phyloP scores from a whole-genome alignment of 164 flowering plant genomes.

The Buxus sempervirens region DNA sequence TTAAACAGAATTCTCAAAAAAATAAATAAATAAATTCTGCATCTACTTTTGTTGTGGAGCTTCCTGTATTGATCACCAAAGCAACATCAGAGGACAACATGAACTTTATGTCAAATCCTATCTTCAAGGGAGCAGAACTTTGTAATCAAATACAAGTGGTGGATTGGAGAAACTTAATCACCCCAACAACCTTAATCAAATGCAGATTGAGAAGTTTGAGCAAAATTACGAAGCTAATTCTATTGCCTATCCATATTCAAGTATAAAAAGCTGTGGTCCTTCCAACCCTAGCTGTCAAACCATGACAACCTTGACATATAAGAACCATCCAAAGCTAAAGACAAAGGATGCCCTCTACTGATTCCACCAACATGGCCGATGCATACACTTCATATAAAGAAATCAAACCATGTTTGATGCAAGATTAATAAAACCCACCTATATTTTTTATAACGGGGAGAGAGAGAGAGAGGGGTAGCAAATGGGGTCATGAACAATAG shows the following conservation, averaged over 20 bases:
- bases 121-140: background rate
- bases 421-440: too few relatives aligned
- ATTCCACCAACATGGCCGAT: constrained; percentile 16
- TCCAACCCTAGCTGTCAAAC: too few relatives aligned
- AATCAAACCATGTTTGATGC: background rate
- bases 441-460: too few relatives aligned
- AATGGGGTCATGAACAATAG: constrained; percentile 29
- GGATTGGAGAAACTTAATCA: constrained; percentile 11
- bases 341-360: constrained; percentile 28
- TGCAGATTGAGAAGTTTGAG: constrained; percentile 18
- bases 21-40: too few relatives aligned
- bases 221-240: constrained; percentile 27
- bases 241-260: constrained; percentile 24
- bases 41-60: too few relatives aligned
- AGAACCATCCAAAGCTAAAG: constrained; percentile 32
- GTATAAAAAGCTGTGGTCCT: constrained; percentile 27
- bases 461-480: background rate
- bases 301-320: constrained; percentile 22
- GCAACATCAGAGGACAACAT: background rate
- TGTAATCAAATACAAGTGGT: background rate
- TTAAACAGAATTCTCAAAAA: too few relatives aligned
- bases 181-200: constrained; percentile 28
- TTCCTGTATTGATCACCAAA: background rate
- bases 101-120: background rate
- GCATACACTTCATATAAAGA: background rate